A percentile compares a stretch with the other conserved stretches of the same genome.
phyloP scores from a whole-genome alignment of 495 filamentous ascomycete genomes.

The Lentithecium fluviatile region DNA sequence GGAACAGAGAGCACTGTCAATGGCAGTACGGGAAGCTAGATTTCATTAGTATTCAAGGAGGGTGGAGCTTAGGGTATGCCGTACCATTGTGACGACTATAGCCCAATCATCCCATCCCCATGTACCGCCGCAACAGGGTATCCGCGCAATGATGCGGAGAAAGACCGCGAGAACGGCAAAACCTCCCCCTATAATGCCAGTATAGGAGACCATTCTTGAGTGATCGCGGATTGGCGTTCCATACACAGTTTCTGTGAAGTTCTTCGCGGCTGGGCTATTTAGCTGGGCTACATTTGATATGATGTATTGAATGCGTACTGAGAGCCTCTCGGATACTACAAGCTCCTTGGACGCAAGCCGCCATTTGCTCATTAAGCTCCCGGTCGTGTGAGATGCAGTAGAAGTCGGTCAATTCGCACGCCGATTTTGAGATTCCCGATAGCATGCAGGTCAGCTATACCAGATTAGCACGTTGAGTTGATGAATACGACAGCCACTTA shows the following conservation, averaged over 20 bases:
- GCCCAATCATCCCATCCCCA: constrained; percentile 32
- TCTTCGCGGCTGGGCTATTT: constrained; percentile 23
- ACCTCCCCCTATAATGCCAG: constrained; percentile 8
- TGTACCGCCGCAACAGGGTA: constrained; percentile 23
- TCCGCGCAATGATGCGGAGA: constrained; percentile 16
- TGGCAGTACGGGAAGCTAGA: constrained; percentile 23
- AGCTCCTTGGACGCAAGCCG: constrained; percentile 4
- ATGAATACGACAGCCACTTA: neutral
- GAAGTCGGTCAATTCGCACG: constrained; percentile 16
- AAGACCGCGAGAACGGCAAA: constrained; percentile 18
- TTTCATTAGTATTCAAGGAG: constrained; percentile 1
- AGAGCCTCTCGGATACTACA: constrained; percentile 25
- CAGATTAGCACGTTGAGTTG: neutral
- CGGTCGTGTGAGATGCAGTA: constrained; percentile 12
- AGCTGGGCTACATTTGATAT: neutral
- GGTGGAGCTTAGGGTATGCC: neutral
- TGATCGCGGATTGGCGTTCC: constrained; percentile 18
- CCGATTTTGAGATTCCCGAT: constrained; percentile 10
- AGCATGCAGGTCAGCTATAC: constrained; percentile 21
- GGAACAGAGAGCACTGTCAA: constrained; percentile 22
- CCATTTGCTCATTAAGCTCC: constrained; percentile 1
- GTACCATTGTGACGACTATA: constrained; percentile 27
- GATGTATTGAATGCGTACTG: constrained; percentile 7
- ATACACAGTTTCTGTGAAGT: constrained; percentile 13
- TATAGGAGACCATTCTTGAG: constrained; percentile 19